Percentiles rank a stretch among this genome's conserved stretches.
These are phyloP conservation scores for Quillaja saponaria DNA, from an alignment of 306 rosid genomes.

Conservation along the genomic window DNA sequence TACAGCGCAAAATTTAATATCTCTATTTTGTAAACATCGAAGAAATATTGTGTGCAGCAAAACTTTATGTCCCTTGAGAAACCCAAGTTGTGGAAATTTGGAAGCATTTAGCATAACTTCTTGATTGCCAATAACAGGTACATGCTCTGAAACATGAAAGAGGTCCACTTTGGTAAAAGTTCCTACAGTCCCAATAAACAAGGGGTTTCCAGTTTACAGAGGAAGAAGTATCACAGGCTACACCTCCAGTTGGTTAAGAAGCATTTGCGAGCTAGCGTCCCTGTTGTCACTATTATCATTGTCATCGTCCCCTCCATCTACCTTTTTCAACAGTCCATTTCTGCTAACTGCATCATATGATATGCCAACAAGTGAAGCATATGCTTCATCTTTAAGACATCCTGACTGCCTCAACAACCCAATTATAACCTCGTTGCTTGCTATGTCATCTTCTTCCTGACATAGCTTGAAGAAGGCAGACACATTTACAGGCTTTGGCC, in stretches of 20 bases:
- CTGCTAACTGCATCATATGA: conserved; percentile 28
- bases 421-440: conserved; percentile 49
- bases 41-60: too few species aligned
- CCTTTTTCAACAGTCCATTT: conserved; percentile 27
- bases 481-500: conserved; percentile 58
- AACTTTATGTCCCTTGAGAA: not conserved
- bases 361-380: conserved; percentile 59
- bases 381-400: conserved; percentile 40
- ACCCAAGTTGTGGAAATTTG: not conserved
- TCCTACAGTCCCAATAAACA: conserved; percentile 11
- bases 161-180: conserved; percentile 11
- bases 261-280: conserved; percentile 54
- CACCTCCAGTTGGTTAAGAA: conserved; percentile 50
- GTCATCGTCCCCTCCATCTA: conserved; percentile 27
- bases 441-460: conserved; percentile 49
- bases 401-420: conserved; percentile 61
- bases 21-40: too few species aligned
- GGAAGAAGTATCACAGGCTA: conserved; percentile 36
- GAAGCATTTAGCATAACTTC: conserved; percentile 9
- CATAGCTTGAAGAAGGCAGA: conserved; percentile 58
- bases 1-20: too few species aligned
- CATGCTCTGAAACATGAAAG: conserved; percentile 16
- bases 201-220: not conserved
- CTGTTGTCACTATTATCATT: conserved; percentile 28
- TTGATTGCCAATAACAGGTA: conserved; percentile 12